These are phyloP conservation scores for Alternaria sp. DNA, from an alignment of 2,329 filamentous ascomycete genomes.

Conservation along the genomic window DNA sequence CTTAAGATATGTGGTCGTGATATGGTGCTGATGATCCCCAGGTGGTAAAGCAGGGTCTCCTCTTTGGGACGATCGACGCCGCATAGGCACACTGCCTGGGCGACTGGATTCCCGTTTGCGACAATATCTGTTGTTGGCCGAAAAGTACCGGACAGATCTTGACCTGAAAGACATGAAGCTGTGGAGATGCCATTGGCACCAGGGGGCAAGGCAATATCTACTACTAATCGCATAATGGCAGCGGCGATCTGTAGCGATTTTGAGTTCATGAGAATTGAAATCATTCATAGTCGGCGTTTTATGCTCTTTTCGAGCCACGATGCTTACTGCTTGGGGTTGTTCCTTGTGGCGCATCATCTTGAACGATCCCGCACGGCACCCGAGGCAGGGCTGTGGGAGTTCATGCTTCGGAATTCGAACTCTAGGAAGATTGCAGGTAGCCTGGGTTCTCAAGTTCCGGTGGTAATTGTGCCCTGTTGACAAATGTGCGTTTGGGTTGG, in stretches of 20 bases:
- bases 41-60: background rate
- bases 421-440: conserved; percentile 11
- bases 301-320: background rate
- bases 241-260: background rate
- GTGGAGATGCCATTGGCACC: background rate
- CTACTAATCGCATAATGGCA: background rate
- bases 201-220: background rate
- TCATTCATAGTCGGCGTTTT: background rate
- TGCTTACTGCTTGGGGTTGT: background rate
- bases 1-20: background rate
- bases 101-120: background rate
- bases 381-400: background rate
- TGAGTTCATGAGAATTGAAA: background rate
- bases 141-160: background rate
- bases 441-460: conserved; percentile 5
- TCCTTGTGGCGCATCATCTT: conserved; percentile 12
- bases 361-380: background rate
- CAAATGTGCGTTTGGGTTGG: conserved; percentile 25
- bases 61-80: background rate
- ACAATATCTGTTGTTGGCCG: background rate
- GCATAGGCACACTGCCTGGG: background rate
- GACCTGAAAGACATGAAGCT: background rate
- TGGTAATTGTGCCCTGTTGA: conserved; percentile 19
- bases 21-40: background rate
- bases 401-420: background rate